A percentile compares a stretch with the other conserved stretches of the same genome.
phyloP scores from a whole-genome alignment of 495 filamentous ascomycete genomes.

The Daldinia grandis region DNA sequence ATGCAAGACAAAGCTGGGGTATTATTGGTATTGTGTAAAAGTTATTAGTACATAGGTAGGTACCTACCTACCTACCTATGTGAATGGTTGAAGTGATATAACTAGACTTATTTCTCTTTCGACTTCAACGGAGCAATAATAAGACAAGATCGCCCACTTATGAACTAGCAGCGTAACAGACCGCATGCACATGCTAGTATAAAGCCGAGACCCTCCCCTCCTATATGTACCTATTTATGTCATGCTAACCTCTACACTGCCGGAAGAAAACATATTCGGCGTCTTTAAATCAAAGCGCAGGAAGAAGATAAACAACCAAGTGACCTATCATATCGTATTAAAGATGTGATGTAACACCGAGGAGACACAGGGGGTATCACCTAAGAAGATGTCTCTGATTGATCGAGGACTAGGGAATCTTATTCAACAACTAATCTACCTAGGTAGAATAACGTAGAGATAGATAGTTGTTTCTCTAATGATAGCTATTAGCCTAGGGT shows the following conservation, averaged over 20 bases:
- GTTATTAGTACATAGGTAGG: background rate
- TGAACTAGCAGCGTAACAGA: background rate
- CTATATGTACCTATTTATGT: slow-evolving; percentile 4
- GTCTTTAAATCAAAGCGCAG: slow-evolving; percentile 5
- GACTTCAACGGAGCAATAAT: background rate
- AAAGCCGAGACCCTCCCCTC: slow-evolving; percentile 15
- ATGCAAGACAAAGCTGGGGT: background rate
- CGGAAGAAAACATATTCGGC: slow-evolving; percentile 11
- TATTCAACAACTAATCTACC: slow-evolving; percentile 3
- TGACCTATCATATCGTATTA: slow-evolving; percentile 42
- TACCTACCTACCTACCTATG: background rate
- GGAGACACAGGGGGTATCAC: slow-evolving; percentile 21
- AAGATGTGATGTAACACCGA: slow-evolving; percentile 28
- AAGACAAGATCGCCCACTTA: background rate
- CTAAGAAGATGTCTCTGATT: slow-evolving; percentile 10
- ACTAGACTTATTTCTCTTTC: background rate
- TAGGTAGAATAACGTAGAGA: slow-evolving; percentile 2
- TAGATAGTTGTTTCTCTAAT: slow-evolving; percentile 3
- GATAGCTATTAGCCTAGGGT: background rate
- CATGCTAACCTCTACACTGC: slow-evolving; percentile 1
- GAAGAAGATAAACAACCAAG: slow-evolving; percentile 21
- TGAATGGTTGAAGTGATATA: background rate
- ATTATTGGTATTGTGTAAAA: background rate
- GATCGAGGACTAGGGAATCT: slow-evolving; percentile 1
- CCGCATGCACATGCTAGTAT: slow-evolving; percentile 7